Evolutionary conservation across 371 early-diverging fungal species (phyloP).

Genomic region (Rhizopus stolonifer): DNA sequence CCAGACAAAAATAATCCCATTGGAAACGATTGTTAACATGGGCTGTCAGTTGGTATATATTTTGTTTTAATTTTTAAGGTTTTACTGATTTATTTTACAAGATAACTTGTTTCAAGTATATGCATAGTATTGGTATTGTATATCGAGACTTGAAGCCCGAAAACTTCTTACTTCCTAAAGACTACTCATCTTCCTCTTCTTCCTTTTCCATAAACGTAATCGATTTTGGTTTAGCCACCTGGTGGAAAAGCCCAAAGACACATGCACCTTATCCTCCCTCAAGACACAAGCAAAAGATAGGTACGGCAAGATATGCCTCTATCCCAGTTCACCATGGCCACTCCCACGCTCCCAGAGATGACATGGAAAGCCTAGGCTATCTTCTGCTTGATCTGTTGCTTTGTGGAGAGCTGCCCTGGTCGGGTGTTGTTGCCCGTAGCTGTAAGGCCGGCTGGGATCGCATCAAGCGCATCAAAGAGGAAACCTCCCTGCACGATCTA

Average conservation of each 20-base stretch:
- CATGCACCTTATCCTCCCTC: slow-evolving; percentile 48
- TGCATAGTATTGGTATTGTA: slow-evolving; percentile 89
- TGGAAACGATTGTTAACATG: slow-evolving; percentile 46
- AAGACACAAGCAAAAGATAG: slow-evolving; percentile 53
- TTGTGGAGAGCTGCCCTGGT: slow-evolving; percentile 62
- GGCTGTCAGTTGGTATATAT: slow-evolving; percentile 52
- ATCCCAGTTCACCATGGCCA: slow-evolving; percentile 61
- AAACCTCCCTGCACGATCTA: slow-evolving; percentile 46
- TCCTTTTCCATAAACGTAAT: slow-evolving; percentile 31
- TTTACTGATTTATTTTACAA: slow-evolving; percentile 14
- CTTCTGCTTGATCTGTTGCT: slow-evolving; percentile 54
- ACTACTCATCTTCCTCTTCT: slow-evolving; percentile 3
- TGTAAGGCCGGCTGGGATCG: slow-evolving; percentile 62
- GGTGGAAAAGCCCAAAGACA: slow-evolving; percentile 51
- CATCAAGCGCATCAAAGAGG: slow-evolving; percentile 57
- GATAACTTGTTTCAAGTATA: slow-evolving; percentile 82
- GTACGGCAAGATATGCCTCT: slow-evolving; percentile 67
- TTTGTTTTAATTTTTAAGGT: neutral
- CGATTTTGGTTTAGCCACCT: slow-evolving; percentile 59
- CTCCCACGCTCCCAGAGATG: slow-evolving; percentile 60
- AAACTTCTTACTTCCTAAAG: slow-evolving; percentile 69
- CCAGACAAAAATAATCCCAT: slow-evolving; percentile 33
- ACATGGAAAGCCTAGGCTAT: slow-evolving; percentile 63
- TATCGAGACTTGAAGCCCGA: slow-evolving; percentile 99
- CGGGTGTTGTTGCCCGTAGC: slow-evolving; percentile 58